Conservation (phyloP, 164 flowering plant genomes). For the Houttuynia cordata region DNA sequence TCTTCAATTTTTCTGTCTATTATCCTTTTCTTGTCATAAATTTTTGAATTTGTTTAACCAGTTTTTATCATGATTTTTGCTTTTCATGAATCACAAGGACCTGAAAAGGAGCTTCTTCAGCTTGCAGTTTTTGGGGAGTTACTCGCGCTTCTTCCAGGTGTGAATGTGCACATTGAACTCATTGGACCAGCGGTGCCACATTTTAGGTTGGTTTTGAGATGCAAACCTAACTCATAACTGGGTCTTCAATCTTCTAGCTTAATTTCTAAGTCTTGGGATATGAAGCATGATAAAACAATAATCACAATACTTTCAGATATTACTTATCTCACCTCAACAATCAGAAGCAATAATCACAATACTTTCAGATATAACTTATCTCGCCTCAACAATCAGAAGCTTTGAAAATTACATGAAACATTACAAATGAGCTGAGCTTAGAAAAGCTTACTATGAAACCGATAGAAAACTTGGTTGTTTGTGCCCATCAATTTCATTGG, state of each 20-base stretch:
- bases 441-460: too few relatives aligned
- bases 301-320: too few relatives aligned
- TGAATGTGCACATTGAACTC: slow-evolving; percentile 47
- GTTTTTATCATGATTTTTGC: not conserved
- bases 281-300: too few relatives aligned
- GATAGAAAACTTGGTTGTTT: not conserved
- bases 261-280: not conserved
- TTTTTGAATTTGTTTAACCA: not conserved
- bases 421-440: too few relatives aligned
- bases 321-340: too few relatives aligned
- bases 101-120: slow-evolving; percentile 80
- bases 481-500: not conserved
- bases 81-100: slow-evolving; percentile 37
- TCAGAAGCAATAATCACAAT: too few relatives aligned
- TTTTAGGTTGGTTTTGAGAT: slow-evolving; percentile 30
- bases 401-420: too few relatives aligned
- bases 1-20: not conserved
- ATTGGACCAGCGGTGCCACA: slow-evolving; percentile 82
- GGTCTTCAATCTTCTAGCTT: not conserved
- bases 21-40: too few relatives aligned
- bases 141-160: slow-evolving; percentile 63
- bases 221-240: not conserved
- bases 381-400: too few relatives aligned
- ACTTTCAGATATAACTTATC: too few relatives aligned
- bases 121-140: slow-evolving; percentile 67